Evolutionary conservation across 148 eudicot species (phyloP), one percentile per base, ranked within the genome.

Genomic region (Spergularia bocconei): DNA sequence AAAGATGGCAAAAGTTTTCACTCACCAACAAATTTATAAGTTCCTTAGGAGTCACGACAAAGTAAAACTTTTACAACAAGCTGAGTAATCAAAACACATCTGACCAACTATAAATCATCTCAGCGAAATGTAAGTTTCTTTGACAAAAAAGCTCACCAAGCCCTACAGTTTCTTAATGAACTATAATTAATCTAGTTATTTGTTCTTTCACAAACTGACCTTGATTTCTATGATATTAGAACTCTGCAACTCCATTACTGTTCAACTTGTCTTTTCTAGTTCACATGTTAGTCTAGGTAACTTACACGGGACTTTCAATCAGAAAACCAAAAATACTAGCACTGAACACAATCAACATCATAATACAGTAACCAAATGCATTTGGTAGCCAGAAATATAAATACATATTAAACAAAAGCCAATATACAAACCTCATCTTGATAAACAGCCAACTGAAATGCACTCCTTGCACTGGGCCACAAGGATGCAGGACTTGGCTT

Each of bases 391-490:
- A 50, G 44, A 62, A 75, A 19, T n/a, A 11, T 5, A 6, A 1
- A 15, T 5, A 6, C 14, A 44, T 67, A 76, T 47, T 15, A 33
- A 33, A 70, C 47, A 75, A 63, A 29, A 36, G 8, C 44, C 38
- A 57, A 61, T 36, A 73, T 14, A 77, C 91, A 70, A 77, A 92
- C 98, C 90, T 92, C 93, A 66, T 95, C 98, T 88, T 95, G 98
- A 81, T 90, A 83, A 85, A 92, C 98, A 79, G 85, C 74, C 78
- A 95, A 78, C 86, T 95, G 98, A 70, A 95, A 95, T 59, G 93
- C 98, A 87, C 98, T 95, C 73, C 98, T 89, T 70, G 93, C 79
- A 78, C 97, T 92, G 5, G 98, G 97, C 98, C 98, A 92, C 92
- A 92, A 70, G 84, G 92, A 83, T 60, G 92, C 98, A 83, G 85